phyloP scores from a whole-genome alignment of 2,329 filamentous ascomycete species.

The Aspergillus texensis region DNA sequence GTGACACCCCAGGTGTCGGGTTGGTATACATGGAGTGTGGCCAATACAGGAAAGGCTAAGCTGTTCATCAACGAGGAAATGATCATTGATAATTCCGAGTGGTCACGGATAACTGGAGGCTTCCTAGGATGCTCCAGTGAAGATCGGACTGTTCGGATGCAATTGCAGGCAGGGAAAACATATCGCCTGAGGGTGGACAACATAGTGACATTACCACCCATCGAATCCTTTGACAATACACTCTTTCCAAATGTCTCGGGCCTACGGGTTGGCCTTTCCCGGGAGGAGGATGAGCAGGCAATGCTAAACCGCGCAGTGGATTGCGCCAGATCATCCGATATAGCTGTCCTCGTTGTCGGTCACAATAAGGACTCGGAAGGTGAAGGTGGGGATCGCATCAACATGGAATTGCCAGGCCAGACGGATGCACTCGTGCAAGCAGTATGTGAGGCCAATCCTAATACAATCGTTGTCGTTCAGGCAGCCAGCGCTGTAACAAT shows the following conservation, averaged over 20 bases:
- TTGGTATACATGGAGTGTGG: slow-evolving; percentile 8
- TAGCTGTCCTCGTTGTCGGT: slow-evolving; percentile 15
- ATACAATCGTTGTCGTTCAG: slow-evolving; percentile 15
- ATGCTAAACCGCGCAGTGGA: slow-evolving; percentile 9
- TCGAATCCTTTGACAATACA: slow-evolving; percentile 4
- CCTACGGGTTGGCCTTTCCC: background rate
- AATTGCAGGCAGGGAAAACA: background rate
- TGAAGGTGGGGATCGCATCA: slow-evolving; percentile 16
- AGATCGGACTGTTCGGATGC: background rate
- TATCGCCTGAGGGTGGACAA: slow-evolving; percentile 5
- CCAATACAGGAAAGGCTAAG: slow-evolving; percentile 5
- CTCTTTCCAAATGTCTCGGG: slow-evolving; percentile 4
- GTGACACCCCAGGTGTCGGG: slow-evolving; percentile 5
- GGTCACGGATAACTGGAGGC: background rate
- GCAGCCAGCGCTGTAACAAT: slow-evolving; percentile 14
- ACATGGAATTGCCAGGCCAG: slow-evolving; percentile 15
- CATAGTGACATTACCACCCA: background rate
- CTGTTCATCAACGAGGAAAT: background rate
- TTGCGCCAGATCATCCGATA: slow-evolving; percentile 7
- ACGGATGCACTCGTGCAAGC: slow-evolving; percentile 12
- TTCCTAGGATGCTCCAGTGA: slow-evolving; percentile 6
- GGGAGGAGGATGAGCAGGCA: background rate
- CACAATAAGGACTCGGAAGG: slow-evolving; percentile 16
- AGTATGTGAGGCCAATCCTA: slow-evolving; percentile 14
- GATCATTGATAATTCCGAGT: slow-evolving; percentile 5